Evolutionary conservation across 139 green algal genomes (phyloP), one percentile per base, ranked within the genome.

Genomic region (Volvox africanus): DNA sequence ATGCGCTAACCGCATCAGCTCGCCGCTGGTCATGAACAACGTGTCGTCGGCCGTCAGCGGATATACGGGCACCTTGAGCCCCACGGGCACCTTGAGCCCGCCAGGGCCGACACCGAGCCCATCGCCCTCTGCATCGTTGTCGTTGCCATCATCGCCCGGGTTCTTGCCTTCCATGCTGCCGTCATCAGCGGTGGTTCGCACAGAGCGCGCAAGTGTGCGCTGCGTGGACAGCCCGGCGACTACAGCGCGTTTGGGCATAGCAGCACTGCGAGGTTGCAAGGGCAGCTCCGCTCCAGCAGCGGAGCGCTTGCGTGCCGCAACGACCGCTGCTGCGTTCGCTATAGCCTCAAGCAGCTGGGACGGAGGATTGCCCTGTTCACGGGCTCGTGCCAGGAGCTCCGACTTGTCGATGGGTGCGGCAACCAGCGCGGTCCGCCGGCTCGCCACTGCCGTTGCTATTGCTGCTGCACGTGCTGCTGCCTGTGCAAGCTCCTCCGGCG

Each of bases 11-110:
- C 86, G 86, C 86, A 90, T 90, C 36, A 90, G 71, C 30, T 90
- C 86, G 21, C 86, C 73, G 50, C 71, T 84, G 71, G 73, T 76
- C 50, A 84, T 76, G 69, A 84, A 90, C 12, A 83, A 55, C 20
- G 86, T 90, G 86, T 90, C 86, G 55, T 83, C 86, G 11, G 86
- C 71, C 16, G 86, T 37, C 50, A 90, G 86, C 6, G 86, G 86
- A 75, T 90, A 90, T 21, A 90, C 73, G 1, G 86, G 86, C 18
- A 90, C 86, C 86, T 90, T 90, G 86, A 90, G 86, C 14, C 86
- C 86, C 73, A 90, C 86, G 1, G 86, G 86, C 50, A 90, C 19
- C 0, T 68, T 36, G 28, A 5, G 32, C 30, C 33, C 71, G 2
- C 6, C 22, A 35, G 12, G 19, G 30, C 30, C 61, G 61, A 14